Evolutionary conservation across 164 flowering plant genomes (phyloP).

Genomic region (Berberis thunbergii): DNA sequence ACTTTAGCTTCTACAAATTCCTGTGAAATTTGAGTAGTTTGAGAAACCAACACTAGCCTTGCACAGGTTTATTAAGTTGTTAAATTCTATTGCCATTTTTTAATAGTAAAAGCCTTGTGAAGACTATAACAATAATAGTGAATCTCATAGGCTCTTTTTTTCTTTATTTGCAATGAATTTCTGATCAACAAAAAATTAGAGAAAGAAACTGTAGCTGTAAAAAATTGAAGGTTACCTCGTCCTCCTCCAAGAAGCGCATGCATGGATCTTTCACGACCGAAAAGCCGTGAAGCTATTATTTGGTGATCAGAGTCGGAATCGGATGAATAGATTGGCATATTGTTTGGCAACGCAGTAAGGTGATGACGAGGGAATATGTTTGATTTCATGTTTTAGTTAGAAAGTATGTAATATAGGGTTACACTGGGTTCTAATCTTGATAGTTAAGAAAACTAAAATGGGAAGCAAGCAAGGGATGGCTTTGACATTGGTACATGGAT

Average conservation of each 20-base stretch:
- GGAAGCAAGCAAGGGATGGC: conserved; percentile 34
- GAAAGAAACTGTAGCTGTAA: neutral
- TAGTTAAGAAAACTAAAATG: conserved; percentile 24
- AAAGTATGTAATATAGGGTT: neutral
- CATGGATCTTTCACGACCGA: conserved; percentile 35
- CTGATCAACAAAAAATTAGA: neutral
- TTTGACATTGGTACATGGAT: conserved; percentile 11
- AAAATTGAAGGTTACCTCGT: conserved; percentile 25
- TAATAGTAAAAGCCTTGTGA: no score
- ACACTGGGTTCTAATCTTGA: conserved; percentile 28
- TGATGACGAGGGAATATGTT: neutral
- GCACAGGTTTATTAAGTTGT: no score
- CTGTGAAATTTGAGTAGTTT: no score
- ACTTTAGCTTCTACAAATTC: no score
- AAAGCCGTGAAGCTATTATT: conserved; percentile 11
- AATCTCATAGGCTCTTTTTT: no score
- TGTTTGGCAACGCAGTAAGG: neutral
- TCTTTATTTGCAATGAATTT: neutral
- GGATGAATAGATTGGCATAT: conserved; percentile 19
- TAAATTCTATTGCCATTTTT: no score
- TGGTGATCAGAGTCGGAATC: conserved; percentile 26
- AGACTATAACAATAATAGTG: no score
- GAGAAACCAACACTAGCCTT: no score
- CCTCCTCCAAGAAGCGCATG: conserved; percentile 47
- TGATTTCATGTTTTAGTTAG: neutral